These are phyloP conservation scores for Nothophytophthora sp. DNA, from an alignment of 352 stramenopile species.

Conservation along the genomic window DNA sequence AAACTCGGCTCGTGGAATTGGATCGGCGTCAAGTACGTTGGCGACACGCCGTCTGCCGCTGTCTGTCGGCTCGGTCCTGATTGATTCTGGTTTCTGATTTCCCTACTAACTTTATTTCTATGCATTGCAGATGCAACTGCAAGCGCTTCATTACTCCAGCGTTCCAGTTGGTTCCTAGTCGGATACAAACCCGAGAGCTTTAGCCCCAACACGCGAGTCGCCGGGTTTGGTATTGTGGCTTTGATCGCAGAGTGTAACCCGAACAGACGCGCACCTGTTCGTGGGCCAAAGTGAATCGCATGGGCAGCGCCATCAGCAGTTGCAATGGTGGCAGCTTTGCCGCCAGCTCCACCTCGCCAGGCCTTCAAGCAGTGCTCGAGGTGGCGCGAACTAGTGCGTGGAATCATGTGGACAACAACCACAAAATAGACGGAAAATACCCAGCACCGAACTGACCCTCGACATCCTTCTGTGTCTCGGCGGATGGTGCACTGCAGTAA, in stretches of 20 bases:
- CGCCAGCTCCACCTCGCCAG: background rate
- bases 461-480: too few relatives aligned
- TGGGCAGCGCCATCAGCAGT: conserved; percentile 17
- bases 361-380: conserved; percentile 4
- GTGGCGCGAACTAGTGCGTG: conserved; percentile 17
- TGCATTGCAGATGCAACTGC: conserved; percentile 55
- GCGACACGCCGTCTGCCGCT: background rate
- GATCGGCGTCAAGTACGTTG: conserved; percentile 71
- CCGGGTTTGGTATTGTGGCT: too few relatives aligned
- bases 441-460: too few relatives aligned
- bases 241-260: too few relatives aligned
- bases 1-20: conserved; percentile 84
- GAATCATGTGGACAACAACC: background rate
- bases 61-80: background rate
- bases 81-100: background rate
- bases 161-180: conserved; percentile 64
- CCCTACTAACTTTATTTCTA: background rate
- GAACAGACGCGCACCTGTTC: conserved; percentile 2
- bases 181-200: conserved; percentile 34
- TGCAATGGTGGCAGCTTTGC: background rate
- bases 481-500: too few relatives aligned
- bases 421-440: too few relatives aligned
- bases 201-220: too few relatives aligned
- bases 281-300: background rate
- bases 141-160: conserved; percentile 50